Conservation (phyloP, 371 early-diverging fungal genomes). For the Syncephalastrum contaminatum region DNA sequence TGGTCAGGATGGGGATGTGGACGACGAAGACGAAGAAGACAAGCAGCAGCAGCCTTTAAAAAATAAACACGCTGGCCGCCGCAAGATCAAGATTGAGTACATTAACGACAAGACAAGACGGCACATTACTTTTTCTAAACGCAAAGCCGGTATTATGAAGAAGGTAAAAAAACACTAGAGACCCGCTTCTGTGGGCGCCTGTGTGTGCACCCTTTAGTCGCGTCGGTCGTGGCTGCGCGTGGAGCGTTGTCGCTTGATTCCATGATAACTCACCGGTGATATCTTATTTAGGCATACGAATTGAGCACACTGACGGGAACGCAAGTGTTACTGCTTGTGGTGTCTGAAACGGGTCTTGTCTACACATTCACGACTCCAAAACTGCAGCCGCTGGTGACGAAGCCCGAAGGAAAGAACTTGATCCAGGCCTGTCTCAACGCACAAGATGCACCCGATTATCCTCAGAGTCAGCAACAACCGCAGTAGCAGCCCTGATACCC, state of each 20-base stretch:
- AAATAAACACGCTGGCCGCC: constrained; percentile 66
- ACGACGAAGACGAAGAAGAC: too few relatives aligned
- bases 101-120: constrained; percentile 91
- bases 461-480: constrained; percentile 12
- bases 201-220: too few relatives aligned
- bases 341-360: constrained; percentile 98
- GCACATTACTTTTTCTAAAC: constrained; percentile 94
- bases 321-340: constrained; percentile 94
- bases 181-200: too few relatives aligned
- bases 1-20: too few relatives aligned
- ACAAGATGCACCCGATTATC: constrained; percentile 52
- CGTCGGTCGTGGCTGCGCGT: too few relatives aligned
- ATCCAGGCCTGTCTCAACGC: constrained; percentile 95
- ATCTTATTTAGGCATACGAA: constrained; percentile 82
- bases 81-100: constrained; percentile 94
- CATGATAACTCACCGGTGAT: too few relatives aligned
- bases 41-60: too few relatives aligned
- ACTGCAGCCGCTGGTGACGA: constrained; percentile 93
- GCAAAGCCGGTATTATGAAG: constrained; percentile 98
- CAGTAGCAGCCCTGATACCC: constrained; percentile 1
- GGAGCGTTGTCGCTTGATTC: too few relatives aligned
- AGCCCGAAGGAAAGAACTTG: constrained; percentile 91
- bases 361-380: constrained; percentile 99
- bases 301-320: constrained; percentile 96
- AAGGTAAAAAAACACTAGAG: constrained; percentile 52